Percentiles rank a stretch among this genome's conserved stretches.
Evolutionary conservation across 768 basidiomycete genomes (phyloP).

Genomic region (Trametopsis cervina): DNA sequence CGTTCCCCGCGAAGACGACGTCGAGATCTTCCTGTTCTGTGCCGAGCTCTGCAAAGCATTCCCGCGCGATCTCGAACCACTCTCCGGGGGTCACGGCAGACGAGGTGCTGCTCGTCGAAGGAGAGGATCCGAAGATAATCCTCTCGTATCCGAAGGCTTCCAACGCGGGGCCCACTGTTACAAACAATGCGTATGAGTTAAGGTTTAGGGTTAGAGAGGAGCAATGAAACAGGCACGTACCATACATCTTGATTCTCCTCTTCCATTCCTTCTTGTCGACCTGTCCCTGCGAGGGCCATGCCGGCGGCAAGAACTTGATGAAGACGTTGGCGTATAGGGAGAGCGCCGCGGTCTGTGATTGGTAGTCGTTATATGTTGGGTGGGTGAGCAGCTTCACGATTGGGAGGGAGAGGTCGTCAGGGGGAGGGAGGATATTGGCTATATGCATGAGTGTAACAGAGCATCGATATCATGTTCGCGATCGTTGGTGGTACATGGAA

Average conservation of each 20-base stretch:
- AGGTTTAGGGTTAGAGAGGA: not conserved
- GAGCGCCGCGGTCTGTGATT: slow-evolving; percentile 61
- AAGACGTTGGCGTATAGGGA: slow-evolving; percentile 68
- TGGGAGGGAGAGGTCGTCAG: slow-evolving; percentile 61
- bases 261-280: slow-evolving; percentile 55
- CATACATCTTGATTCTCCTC: slow-evolving; percentile 77
- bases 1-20: slow-evolving; percentile 59
- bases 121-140: slow-evolving; percentile 77
- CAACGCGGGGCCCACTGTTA: slow-evolving; percentile 67
- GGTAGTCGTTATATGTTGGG: slow-evolving; percentile 65
- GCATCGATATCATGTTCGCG: not conserved
- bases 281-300: slow-evolving; percentile 46
- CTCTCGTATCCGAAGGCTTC: slow-evolving; percentile 83
- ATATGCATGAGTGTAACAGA: slow-evolving; percentile 12
- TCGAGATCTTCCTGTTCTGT: slow-evolving; percentile 74
- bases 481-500: not conserved
- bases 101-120: slow-evolving; percentile 44
- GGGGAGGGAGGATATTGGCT: slow-evolving; percentile 81
- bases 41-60: slow-evolving; percentile 71
- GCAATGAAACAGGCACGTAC: slow-evolving; percentile 39
- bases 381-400: slow-evolving; percentile 79
- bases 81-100: slow-evolving; percentile 36
- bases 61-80: slow-evolving; percentile 80
- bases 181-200: not conserved
- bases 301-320: slow-evolving; percentile 72